Percentiles rank a stretch among this genome's conserved stretches.
These are phyloP conservation scores for Talaromyces thailandensis DNA, from an alignment of 495 filamentous ascomycete genomes.

Conservation along the genomic window DNA sequence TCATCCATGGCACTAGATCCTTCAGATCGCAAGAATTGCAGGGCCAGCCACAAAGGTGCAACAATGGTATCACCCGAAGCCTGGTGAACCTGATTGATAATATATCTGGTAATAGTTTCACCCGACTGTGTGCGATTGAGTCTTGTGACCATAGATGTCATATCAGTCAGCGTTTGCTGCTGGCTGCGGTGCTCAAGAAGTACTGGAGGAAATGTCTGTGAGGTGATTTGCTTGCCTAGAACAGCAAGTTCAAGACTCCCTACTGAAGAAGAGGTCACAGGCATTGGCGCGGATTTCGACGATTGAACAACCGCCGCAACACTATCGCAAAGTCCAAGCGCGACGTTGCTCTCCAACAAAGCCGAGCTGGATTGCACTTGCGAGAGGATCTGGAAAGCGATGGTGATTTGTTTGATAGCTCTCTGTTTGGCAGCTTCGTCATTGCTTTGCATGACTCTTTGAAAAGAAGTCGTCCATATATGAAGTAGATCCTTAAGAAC, in stretches of 20 bases:
- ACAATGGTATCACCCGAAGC: slow-evolving; percentile 46
- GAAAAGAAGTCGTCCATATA: slow-evolving; percentile 71
- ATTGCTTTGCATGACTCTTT: slow-evolving; percentile 73
- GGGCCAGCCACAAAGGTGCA: slow-evolving; percentile 74
- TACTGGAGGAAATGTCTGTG: slow-evolving; percentile 46
- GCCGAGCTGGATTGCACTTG: slow-evolving; percentile 58
- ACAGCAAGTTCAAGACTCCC: slow-evolving; percentile 17
- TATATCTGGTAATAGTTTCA: slow-evolving; percentile 39
- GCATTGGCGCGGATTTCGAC: slow-evolving; percentile 17
- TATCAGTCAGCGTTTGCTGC: slow-evolving; percentile 43
- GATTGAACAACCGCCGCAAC: slow-evolving; percentile 29
- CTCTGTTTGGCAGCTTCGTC: slow-evolving; percentile 70
- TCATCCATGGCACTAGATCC: slow-evolving; percentile 49
- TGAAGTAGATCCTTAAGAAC: slow-evolving; percentile 64
- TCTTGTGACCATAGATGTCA: slow-evolving; percentile 36
- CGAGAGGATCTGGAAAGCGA: slow-evolving; percentile 59
- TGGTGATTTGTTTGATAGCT: slow-evolving; percentile 63
- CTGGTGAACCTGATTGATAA: slow-evolving; percentile 50
- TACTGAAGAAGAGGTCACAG: slow-evolving; percentile 15
- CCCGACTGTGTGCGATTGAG: slow-evolving; percentile 32
- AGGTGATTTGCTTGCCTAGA: slow-evolving; percentile 12
- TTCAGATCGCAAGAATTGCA: slow-evolving; percentile 55
- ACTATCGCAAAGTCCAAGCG: slow-evolving; percentile 40
- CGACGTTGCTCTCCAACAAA: slow-evolving; percentile 59
- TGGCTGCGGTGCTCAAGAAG: slow-evolving; percentile 59